A percentile compares a stretch with the other conserved stretches of the same genome.
These are phyloP conservation scores for Populus tomentosa DNA, from an alignment of 441 rosid species.

Conservation along the genomic window DNA sequence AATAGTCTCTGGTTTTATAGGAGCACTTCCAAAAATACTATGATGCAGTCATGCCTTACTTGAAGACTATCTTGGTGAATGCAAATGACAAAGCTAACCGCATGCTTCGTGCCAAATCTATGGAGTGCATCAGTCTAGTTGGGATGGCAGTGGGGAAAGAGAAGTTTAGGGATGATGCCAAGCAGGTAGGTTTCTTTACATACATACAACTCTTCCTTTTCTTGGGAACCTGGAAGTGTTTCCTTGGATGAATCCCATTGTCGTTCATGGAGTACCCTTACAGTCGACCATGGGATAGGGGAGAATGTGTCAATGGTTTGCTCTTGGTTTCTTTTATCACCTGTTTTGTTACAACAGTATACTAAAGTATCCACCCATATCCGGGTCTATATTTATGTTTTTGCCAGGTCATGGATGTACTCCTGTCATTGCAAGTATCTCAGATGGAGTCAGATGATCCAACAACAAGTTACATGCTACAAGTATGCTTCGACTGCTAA, in stretches of 20 bases:
- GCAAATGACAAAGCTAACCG: constrained; percentile 96
- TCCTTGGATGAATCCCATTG: not conserved
- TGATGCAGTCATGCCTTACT: constrained; percentile 96
- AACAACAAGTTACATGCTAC: constrained; percentile 96
- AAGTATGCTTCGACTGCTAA: constrained; percentile 41
- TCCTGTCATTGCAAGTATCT: constrained; percentile 96
- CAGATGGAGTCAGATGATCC: constrained; percentile 98
- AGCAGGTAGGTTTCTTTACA: constrained; percentile 55
- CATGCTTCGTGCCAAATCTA: constrained; percentile 99
- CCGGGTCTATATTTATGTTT: not conserved
- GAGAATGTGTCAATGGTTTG: not conserved
- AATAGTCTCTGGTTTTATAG: constrained; percentile 38
- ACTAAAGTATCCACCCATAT: not conserved
- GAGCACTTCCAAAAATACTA: constrained; percentile 97
- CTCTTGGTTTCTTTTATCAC: not conserved
- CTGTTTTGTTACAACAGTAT: not conserved
- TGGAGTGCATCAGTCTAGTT: constrained; percentile 99
- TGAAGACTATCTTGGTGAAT: constrained; percentile 86
- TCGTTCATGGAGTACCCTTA: not conserved
- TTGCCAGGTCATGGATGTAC: constrained; percentile 96
- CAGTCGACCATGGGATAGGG: not conserved
- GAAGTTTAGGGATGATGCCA: constrained; percentile 31
- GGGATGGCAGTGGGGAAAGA: constrained; percentile 99
- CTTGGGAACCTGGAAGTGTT: not conserved
- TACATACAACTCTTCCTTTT: constrained; percentile 9